Conservation (phyloP, 768 basidiomycete genomes). For the Mycena capillaripes region DNA sequence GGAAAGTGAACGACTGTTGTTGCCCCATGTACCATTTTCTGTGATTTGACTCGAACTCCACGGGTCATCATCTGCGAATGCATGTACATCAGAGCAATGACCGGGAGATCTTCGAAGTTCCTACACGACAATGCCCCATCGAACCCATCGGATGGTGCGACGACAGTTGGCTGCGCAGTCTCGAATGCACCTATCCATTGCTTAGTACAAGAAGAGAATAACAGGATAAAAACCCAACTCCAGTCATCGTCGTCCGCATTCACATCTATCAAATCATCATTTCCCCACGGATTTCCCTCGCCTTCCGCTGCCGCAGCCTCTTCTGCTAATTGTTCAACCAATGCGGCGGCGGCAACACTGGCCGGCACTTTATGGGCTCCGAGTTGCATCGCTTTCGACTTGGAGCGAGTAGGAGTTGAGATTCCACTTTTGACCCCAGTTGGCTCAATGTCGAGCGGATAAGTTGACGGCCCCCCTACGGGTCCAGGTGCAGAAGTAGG, state of each 20-base stretch:
- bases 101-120: neutral
- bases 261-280: slow-evolving; percentile 90
- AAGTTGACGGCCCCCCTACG: slow-evolving; percentile 29
- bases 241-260: slow-evolving; percentile 95
- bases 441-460: neutral
- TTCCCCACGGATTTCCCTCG: slow-evolving; percentile 75
- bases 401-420: slow-evolving; percentile 45
- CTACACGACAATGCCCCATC: neutral
- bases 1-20: slow-evolving; percentile 9
- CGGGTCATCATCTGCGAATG: slow-evolving; percentile 1
- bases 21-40: slow-evolving; percentile 5
- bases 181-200: slow-evolving; percentile 78
- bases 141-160: slow-evolving; percentile 31
- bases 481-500: slow-evolving; percentile 60
- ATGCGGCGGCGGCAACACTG: slow-evolving; percentile 47
- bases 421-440: slow-evolving; percentile 21
- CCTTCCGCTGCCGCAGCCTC: slow-evolving; percentile 62
- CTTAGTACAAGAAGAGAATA: slow-evolving; percentile 4
- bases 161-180: slow-evolving; percentile 54
- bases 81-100: neutral
- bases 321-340: slow-evolving; percentile 72
- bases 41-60: slow-evolving; percentile 7
- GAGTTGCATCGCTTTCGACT: slow-evolving; percentile 77
- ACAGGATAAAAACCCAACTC: slow-evolving; percentile 66
- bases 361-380: slow-evolving; percentile 66